A percentile compares a stretch with the other conserved stretches of the same genome.
These are phyloP conservation scores for Candida succiphila DNA, from an alignment of 805 yeast genomes.

Conservation along the genomic window DNA sequence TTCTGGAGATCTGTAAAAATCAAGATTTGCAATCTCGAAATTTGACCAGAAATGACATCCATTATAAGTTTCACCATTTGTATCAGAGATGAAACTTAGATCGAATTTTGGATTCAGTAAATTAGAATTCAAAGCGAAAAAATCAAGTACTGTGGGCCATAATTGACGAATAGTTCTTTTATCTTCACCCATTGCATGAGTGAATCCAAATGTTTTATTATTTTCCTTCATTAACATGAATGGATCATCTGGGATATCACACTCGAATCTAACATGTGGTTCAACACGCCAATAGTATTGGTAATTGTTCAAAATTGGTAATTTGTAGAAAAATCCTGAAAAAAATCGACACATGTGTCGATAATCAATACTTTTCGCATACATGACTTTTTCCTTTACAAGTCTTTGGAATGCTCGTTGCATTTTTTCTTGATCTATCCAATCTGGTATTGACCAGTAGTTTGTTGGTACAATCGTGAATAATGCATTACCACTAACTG, in stretches of 20 bases:
- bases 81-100: conserved; percentile 34
- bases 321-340: conserved; percentile 43
- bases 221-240: conserved; percentile 38
- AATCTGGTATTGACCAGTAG: conserved; percentile 38
- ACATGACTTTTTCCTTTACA: conserved; percentile 28
- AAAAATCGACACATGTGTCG: conserved; percentile 56
- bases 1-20: conserved; percentile 46
- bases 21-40: conserved; percentile 54
- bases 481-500: conserved; percentile 29
- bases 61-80: conserved; percentile 34
- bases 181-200: conserved; percentile 39
- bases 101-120: conserved; percentile 28
- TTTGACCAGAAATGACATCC: conserved; percentile 58
- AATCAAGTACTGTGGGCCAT: conserved; percentile 36
- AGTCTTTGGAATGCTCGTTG: conserved; percentile 16
- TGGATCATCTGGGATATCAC: conserved; percentile 42
- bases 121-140: conserved; percentile 28
- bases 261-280: conserved; percentile 37
- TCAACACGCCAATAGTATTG: conserved; percentile 54
- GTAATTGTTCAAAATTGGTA: conserved; percentile 32
- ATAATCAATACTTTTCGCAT: conserved; percentile 52
- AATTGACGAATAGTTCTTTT: conserved; percentile 35
- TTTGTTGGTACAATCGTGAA: conserved; percentile 33
- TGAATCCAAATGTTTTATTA: conserved; percentile 38
- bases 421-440: conserved; percentile 27